These are phyloP conservation scores for Berkeleyomyces rouxiae DNA, from an alignment of 2,329 filamentous ascomycete species.

Conservation along the genomic window DNA sequence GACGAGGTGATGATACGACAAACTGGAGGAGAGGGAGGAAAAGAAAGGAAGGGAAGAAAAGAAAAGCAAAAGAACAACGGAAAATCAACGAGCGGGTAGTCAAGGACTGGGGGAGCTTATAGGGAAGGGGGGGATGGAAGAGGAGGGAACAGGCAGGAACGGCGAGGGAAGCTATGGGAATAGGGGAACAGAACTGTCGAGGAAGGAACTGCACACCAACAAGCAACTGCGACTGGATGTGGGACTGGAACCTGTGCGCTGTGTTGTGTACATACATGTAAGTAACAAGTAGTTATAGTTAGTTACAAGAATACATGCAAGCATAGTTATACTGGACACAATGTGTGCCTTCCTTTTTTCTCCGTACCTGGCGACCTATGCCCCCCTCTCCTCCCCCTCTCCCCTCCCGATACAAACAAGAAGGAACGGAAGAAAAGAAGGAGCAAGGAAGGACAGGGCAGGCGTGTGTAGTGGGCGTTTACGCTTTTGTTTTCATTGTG, in stretches of 20 bases:
- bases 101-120: slow-evolving; percentile 18
- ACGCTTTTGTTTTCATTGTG: background rate
- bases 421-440: background rate
- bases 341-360: background rate
- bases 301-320: background rate
- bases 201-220: background rate
- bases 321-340: background rate
- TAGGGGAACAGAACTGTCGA: background rate
- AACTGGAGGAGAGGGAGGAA: slow-evolving; percentile 14
- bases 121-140: slow-evolving; percentile 18
- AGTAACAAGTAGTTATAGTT: background rate
- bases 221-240: background rate
- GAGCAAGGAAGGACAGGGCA: background rate
- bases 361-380: background rate
- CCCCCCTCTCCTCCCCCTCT: background rate
- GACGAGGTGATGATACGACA: slow-evolving; percentile 20
- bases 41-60: slow-evolving; percentile 20
- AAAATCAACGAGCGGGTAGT: slow-evolving; percentile 24
- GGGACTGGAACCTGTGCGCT: background rate
- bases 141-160: background rate
- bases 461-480: background rate
- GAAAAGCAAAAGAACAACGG: slow-evolving; percentile 22
- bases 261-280: background rate
- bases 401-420: background rate
- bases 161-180: background rate